phyloP scores from a whole-genome alignment of 768 basidiomycete genomes.

The Tricholoma matsutake region DNA sequence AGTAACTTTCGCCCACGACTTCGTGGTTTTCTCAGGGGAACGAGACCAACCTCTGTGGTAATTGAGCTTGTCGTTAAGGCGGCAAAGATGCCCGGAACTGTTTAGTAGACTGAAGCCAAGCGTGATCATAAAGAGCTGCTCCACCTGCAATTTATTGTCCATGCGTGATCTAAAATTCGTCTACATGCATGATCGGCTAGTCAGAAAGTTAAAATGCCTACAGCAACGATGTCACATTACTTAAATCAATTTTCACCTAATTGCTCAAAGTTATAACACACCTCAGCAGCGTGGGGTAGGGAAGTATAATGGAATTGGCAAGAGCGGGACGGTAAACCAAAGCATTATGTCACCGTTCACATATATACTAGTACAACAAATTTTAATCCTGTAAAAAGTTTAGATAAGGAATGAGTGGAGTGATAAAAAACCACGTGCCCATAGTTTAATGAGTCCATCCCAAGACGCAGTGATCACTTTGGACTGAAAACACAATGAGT shows the following conservation, averaged over 20 bases:
- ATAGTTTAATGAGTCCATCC: slow-evolving; percentile 98
- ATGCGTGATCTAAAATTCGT: too few relatives aligned
- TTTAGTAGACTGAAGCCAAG: not conserved
- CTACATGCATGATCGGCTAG: not conserved
- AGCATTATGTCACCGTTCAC: slow-evolving; percentile 1
- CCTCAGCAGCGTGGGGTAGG: not conserved
- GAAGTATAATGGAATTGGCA: not conserved
- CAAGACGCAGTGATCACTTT: slow-evolving; percentile 97
- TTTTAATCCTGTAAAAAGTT: slow-evolving; percentile 37
- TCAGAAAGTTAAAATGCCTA: not conserved
- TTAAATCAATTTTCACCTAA: too few relatives aligned
- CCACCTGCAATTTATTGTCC: too few relatives aligned
- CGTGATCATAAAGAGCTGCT: too few relatives aligned
- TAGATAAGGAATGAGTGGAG: slow-evolving; percentile 8
- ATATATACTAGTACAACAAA: slow-evolving; percentile 12
- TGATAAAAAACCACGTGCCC: slow-evolving; percentile 54
- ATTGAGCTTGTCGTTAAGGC: not conserved
- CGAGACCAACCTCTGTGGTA: not conserved
- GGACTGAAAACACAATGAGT: slow-evolving; percentile 49
- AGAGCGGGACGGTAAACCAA: not conserved
- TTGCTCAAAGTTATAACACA: not conserved
- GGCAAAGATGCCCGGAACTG: not conserved
- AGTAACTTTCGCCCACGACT: not conserved
- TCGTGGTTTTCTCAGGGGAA: not conserved
- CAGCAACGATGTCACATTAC: not conserved